These are phyloP conservation scores for Silene conica DNA, from an alignment of 148 eudicot species.

Conservation along the genomic window DNA sequence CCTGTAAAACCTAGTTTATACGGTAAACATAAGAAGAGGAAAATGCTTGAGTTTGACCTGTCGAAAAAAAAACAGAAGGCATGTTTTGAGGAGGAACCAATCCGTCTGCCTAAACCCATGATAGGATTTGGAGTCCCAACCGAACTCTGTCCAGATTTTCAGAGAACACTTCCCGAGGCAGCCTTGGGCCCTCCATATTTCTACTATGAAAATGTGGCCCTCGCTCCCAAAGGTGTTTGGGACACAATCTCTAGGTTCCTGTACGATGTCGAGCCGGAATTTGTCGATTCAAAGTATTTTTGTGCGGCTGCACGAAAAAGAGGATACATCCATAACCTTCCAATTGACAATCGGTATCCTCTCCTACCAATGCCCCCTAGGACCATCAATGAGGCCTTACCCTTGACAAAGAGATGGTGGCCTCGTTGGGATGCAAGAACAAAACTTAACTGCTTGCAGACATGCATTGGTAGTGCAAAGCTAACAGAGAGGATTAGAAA, in stretches of 20 bases:
- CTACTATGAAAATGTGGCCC: conserved; percentile 91
- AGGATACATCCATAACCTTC: conserved; percentile 83
- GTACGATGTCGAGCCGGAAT: conserved; percentile 76
- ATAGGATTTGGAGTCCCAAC: conserved; percentile 85
- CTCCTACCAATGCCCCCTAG: conserved; percentile 72
- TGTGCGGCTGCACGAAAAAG: conserved; percentile 87
- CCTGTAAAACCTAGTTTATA: conserved; percentile 28
- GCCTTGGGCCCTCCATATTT: conserved; percentile 81
- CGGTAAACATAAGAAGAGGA: conserved; percentile 47
- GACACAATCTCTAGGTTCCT: conserved; percentile 70
- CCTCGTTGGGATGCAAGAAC: conserved; percentile 76
- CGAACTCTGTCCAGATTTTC: conserved; percentile 17
- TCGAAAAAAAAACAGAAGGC: conserved; percentile 38
- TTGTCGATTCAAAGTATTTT: conserved; percentile 79
- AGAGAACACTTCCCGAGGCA: conserved; percentile 51
- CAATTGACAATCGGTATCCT: conserved; percentile 51
- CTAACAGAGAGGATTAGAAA: conserved; percentile 62
- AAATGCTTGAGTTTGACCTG: conserved; percentile 23
- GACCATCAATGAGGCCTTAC: conserved; percentile 68
- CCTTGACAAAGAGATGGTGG: conserved; percentile 77
- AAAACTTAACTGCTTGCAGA: conserved; percentile 75
- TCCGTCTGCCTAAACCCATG: conserved; percentile 89
- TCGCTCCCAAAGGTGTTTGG: conserved; percentile 93
- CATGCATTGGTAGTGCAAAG: conserved; percentile 74
- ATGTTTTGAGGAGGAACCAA: conserved; percentile 35